Percentiles rank a stretch among this genome's conserved stretches.
phyloP scores from a whole-genome alignment of 345 rosid species.

The Gossypium bickii region DNA sequence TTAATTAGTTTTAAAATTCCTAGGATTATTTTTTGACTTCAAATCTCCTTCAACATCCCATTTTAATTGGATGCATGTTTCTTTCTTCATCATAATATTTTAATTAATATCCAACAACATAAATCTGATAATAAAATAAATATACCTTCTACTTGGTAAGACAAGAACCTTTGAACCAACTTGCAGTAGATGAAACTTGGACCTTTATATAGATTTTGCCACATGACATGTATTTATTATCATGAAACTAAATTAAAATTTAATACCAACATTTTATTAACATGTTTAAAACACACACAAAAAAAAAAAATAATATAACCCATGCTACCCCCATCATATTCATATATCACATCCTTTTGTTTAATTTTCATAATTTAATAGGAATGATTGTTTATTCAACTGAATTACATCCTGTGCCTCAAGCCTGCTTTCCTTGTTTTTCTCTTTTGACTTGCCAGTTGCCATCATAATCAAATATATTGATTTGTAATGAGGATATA shows the following conservation, averaged over 20 bases:
- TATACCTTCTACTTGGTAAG: too few species aligned
- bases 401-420: too few species aligned
- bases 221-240: too few species aligned
- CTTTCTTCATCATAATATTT: too few species aligned
- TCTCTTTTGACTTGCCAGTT: not conserved
- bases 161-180: too few species aligned
- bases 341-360: not conserved
- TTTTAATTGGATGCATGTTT: too few species aligned
- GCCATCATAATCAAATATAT: not conserved
- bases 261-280: not conserved
- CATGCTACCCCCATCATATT: not conserved
- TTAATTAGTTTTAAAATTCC: too few species aligned
- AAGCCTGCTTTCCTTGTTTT: too few species aligned
- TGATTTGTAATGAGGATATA: not conserved
- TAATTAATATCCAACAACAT: not conserved
- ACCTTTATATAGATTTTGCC: not conserved
- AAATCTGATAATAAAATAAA: too few species aligned
- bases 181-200: not conserved
- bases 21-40: too few species aligned
- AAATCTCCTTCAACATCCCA: too few species aligned
- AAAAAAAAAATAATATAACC: not conserved
- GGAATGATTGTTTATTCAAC: not conserved
- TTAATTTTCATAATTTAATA: not conserved
- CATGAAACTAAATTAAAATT: too few species aligned
- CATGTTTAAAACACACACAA: not conserved